Conservation (phyloP, 208 protist species). For the Trypanosoma theileri region DNA sequence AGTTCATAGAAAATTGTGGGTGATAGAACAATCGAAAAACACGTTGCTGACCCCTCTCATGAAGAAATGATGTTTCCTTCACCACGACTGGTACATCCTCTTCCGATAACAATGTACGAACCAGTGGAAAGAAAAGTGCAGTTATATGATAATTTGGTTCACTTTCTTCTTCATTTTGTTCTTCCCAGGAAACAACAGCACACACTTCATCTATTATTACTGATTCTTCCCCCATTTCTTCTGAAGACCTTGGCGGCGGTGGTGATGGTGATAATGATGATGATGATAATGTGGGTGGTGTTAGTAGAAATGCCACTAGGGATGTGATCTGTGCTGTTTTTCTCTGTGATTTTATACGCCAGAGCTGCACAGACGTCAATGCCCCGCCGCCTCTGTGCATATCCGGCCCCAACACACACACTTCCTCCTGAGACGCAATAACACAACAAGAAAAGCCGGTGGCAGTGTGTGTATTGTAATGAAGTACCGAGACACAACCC, state of each 20-base stretch:
- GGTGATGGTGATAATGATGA: not conserved
- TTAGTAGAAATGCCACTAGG: conserved; percentile 31
- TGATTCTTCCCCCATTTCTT: not conserved
- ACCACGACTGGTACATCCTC: conserved; percentile 1
- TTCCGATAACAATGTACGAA: conserved; percentile 15
- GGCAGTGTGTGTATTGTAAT: conserved; percentile 22
- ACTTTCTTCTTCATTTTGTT: conserved; percentile 11
- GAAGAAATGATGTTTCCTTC: conserved; percentile 28
- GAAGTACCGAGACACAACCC: conserved; percentile 63
- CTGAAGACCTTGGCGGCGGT: not conserved
- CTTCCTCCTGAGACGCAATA: conserved; percentile 44
- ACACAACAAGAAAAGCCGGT: conserved; percentile 53
- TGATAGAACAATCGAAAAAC: conserved; percentile 51
- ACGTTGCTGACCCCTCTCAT: conserved; percentile 31
- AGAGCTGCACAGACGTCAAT: conserved; percentile 48
- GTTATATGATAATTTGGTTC: conserved; percentile 38
- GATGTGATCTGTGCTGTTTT: conserved; percentile 13
- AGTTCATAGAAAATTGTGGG: conserved; percentile 35
- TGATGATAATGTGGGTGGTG: not conserved
- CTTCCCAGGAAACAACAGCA: conserved; percentile 48
- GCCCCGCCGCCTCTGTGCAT: conserved; percentile 31
- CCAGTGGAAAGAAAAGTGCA: conserved; percentile 38
- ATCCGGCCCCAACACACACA: conserved; percentile 68
- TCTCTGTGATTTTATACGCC: conserved; percentile 29
- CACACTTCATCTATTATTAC: conserved; percentile 25